A percentile compares a stretch with the other conserved stretches of the same genome.
Evolutionary conservation across 768 basidiomycete genomes (phyloP).

Genomic region (Galerina marginata): DNA sequence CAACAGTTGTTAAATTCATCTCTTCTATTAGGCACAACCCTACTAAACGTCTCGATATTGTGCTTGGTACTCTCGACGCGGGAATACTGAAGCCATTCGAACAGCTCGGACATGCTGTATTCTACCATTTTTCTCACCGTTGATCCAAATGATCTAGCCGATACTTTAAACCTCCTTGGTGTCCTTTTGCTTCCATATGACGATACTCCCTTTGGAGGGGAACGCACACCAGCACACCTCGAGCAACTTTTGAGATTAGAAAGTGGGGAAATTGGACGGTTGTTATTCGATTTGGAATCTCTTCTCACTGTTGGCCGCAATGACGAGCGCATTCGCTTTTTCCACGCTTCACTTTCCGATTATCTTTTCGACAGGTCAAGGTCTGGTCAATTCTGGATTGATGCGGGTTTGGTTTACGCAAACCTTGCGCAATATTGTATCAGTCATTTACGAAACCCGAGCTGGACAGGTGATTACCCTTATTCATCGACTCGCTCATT

Average conservation of each 20-base stretch:
- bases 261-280: not conserved
- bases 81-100: not conserved
- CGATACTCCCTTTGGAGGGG: not conserved
- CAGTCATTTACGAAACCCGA: too few species aligned
- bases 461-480: too few species aligned
- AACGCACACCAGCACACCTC: not conserved
- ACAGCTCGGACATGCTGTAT: constrained; percentile 3
- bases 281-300: not conserved
- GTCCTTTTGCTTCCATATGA: not conserved
- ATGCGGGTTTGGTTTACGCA: too few species aligned
- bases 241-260: not conserved
- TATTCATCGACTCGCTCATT: too few species aligned
- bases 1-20: constrained; percentile 1
- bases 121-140: not conserved
- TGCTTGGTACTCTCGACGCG: not conserved
- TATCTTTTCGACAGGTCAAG: too few species aligned
- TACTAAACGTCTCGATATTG: not conserved
- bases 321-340: too few species aligned
- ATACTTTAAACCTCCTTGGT: not conserved
- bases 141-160: not conserved
- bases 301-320: not conserved
- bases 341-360: too few species aligned
- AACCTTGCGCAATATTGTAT: too few species aligned
- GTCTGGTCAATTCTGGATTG: too few species aligned
- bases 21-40: not conserved